Conservation (phyloP, 1,139 yeast species). For the Pneumocystis carinii region DNA sequence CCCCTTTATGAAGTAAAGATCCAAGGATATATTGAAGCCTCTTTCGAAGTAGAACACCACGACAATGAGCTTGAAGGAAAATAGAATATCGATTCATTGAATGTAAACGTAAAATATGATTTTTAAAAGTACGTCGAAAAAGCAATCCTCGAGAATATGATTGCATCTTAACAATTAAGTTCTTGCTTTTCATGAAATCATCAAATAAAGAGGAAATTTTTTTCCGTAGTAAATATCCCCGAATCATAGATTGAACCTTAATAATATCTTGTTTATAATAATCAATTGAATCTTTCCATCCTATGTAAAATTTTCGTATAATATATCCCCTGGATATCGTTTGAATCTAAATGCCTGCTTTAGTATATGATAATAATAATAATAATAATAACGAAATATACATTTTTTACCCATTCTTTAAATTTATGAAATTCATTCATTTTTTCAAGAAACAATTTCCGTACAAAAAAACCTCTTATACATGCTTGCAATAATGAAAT, state of each 20-base stretch:
- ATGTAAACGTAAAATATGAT: background rate
- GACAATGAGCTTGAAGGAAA: slow-evolving; percentile 28
- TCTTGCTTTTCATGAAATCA: background rate
- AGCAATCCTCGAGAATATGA: slow-evolving; percentile 1
- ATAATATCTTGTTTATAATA: slow-evolving; percentile 1
- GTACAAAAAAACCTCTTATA: slow-evolving; percentile 21
- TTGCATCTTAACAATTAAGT: background rate
- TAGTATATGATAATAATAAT: background rate
- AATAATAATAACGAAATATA: background rate
- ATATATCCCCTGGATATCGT: slow-evolving; percentile 40
- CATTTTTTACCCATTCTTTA: background rate
- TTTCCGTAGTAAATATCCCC: slow-evolving; percentile 8
- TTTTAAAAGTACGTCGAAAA: background rate
- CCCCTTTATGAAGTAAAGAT: slow-evolving; percentile 14
- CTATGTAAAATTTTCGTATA: slow-evolving; percentile 28
- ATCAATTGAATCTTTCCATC: background rate
- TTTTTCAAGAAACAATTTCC: background rate
- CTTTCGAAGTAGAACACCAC: slow-evolving; percentile 30
- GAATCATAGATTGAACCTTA: slow-evolving; percentile 9
- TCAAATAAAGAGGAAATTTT: background rate
- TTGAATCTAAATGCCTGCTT: slow-evolving; percentile 28
- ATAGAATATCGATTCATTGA: background rate
- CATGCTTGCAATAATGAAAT: slow-evolving; percentile 6
- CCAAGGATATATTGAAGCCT: slow-evolving; percentile 17
- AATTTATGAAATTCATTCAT: background rate